Conservation (phyloP, 2,329 filamentous ascomycete species). For the Xylariaceae sp. region DNA sequence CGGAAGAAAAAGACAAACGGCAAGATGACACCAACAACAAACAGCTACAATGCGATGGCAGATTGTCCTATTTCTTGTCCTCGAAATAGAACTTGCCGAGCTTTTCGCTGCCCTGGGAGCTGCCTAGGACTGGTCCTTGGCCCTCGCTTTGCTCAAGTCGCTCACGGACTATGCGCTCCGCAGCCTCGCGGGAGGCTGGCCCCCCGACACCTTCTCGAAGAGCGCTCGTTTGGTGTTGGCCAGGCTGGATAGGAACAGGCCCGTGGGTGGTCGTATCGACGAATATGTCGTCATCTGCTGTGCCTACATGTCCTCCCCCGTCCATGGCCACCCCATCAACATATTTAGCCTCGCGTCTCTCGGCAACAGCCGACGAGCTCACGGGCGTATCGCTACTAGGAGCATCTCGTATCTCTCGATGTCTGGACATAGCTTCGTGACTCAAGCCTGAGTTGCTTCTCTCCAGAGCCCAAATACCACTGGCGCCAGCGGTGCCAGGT, state of each 20-base stretch:
- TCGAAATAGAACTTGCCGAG: constrained; percentile 69
- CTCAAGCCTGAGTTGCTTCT: constrained; percentile 60
- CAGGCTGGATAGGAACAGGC: constrained; percentile 54
- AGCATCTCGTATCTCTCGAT: constrained; percentile 40
- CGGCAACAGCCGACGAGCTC: constrained; percentile 55
- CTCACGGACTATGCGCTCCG: constrained; percentile 70
- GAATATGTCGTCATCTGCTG: constrained; percentile 58
- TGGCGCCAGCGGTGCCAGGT: constrained; percentile 46
- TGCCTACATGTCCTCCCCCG: constrained; percentile 50
- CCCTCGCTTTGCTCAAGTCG: constrained; percentile 60
- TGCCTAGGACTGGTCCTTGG: constrained; percentile 50
- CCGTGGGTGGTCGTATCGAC: constrained; percentile 70
- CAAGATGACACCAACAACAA: not conserved
- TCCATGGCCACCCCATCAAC: constrained; percentile 70
- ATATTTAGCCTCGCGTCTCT: constrained; percentile 67
- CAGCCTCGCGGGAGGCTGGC: constrained; percentile 56
- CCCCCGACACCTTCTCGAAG: constrained; percentile 44
- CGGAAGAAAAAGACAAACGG: not conserved
- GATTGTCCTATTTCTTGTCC: constrained; percentile 46
- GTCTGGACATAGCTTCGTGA: constrained; percentile 47
- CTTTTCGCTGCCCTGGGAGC: constrained; percentile 52
- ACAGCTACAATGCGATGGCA: not conserved
- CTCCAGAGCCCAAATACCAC: constrained; percentile 53
- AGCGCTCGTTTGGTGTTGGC: constrained; percentile 47
- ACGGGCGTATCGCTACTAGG: constrained; percentile 51